Conservation (phyloP, 257 asterid genomes). For the Cynanchum wilfordii region DNA sequence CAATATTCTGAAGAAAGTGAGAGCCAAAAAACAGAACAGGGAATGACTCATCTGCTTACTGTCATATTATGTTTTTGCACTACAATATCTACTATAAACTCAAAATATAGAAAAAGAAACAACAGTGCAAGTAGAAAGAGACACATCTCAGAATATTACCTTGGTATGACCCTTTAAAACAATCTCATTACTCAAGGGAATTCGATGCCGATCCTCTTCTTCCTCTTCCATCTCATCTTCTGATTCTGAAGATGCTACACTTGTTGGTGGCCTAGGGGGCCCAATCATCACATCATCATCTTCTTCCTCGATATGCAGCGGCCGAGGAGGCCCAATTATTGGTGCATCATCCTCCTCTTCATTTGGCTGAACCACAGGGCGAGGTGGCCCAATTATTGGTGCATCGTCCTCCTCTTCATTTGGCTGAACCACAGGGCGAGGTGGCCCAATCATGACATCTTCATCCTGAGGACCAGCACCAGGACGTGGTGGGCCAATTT, state of each 20-base stretch:
- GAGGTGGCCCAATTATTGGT: slow-evolving; percentile 23
- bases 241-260: slow-evolving; percentile 38
- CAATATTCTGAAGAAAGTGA: not conserved
- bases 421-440: slow-evolving; percentile 36
- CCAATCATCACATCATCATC: slow-evolving; percentile 40
- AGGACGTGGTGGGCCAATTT: slow-evolving; percentile 55
- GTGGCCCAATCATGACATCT: slow-evolving; percentile 44
- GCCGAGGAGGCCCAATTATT: slow-evolving; percentile 67
- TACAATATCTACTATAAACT: not conserved
- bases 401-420: slow-evolving; percentile 30
- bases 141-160: slow-evolving; percentile 31
- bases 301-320: slow-evolving; percentile 29
- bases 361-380: slow-evolving; percentile 47
- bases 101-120: not conserved
- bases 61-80: not conserved
- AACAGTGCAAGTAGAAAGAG: not conserved
- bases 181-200: slow-evolving; percentile 93
- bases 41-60: not conserved
- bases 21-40: not conserved
- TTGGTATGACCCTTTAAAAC: slow-evolving; percentile 87
- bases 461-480: slow-evolving; percentile 25
- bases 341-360: slow-evolving; percentile 36
- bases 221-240: slow-evolving; percentile 62
- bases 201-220: slow-evolving; percentile 45
- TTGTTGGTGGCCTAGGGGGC: slow-evolving; percentile 53